Evolutionary conservation across 73 alveolate species (phyloP).

Genomic region (Tetrahymena borealis): DNA sequence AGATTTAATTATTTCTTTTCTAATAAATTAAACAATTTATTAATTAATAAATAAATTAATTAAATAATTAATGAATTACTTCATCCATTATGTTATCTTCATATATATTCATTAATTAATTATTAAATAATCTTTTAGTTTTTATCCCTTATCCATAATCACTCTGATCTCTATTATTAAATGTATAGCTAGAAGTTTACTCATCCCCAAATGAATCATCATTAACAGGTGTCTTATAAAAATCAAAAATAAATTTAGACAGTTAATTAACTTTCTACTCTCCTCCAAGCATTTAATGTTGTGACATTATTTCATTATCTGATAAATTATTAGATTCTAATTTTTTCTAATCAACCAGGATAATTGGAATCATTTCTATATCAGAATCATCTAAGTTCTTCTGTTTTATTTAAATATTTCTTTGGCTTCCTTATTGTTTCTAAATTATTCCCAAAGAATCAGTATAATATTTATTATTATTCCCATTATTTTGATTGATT

Average conservation of each 20-base stretch:
- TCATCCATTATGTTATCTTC: neutral
- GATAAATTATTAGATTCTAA: neutral
- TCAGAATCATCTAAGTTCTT: neutral
- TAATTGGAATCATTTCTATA: neutral
- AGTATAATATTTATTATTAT: neutral
- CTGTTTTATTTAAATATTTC: neutral
- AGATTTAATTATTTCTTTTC: too few species aligned
- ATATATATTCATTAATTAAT: neutral
- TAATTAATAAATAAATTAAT: neutral
- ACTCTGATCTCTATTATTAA: neutral
- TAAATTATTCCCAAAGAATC: neutral
- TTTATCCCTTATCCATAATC: neutral
- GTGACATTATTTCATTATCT: neutral
- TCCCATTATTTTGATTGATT: neutral
- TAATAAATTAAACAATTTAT: too few species aligned
- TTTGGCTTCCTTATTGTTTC: neutral
- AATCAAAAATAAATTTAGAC: neutral
- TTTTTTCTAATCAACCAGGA: neutral
- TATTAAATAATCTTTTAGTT: neutral
- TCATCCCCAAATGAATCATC: conserved; percentile 8
- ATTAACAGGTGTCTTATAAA: neutral
- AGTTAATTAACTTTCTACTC: neutral
- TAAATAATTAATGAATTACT: neutral
- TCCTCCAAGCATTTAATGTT: neutral
- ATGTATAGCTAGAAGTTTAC: neutral